phyloP scores from a whole-genome alignment of 2,329 filamentous ascomycete species.

The Capronia coronata region DNA sequence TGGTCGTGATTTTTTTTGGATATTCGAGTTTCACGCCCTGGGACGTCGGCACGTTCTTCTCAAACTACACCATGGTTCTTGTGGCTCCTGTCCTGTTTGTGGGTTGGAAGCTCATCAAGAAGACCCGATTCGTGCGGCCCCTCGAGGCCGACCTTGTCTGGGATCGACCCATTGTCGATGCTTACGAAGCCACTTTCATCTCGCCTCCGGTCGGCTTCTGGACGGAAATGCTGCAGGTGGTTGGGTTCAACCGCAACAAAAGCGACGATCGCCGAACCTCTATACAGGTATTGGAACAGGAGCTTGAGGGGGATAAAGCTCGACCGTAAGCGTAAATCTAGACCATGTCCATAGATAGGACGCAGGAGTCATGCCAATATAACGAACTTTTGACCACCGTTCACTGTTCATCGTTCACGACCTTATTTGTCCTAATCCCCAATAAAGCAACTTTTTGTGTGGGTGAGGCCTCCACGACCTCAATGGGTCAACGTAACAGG shows the following conservation, averaged over 20 bases:
- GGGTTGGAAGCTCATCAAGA: slow-evolving; percentile 31
- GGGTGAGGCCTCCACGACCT: no score
- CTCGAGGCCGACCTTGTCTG: slow-evolving; percentile 48
- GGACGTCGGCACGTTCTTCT: slow-evolving; percentile 60
- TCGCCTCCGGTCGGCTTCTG: slow-evolving; percentile 38
- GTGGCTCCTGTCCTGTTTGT: slow-evolving; percentile 17
- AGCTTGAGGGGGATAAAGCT: neutral
- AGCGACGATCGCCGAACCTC: slow-evolving; percentile 4
- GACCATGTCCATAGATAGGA: no score
- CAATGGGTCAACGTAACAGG: no score
- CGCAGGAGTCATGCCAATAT: no score
- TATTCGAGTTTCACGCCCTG: slow-evolving; percentile 68
- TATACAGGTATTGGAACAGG: neutral
- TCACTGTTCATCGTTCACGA: no score
- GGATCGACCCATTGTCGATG: slow-evolving; percentile 55
- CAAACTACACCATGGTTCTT: slow-evolving; percentile 32
- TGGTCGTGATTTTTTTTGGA: slow-evolving; percentile 65
- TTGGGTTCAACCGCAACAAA: slow-evolving; percentile 18
- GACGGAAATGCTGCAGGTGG: slow-evolving; percentile 25
- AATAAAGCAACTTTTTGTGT: no score
- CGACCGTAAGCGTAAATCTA: no score
- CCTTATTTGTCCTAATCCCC: no score
- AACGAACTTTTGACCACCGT: no score
- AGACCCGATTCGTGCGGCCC: slow-evolving; percentile 8
- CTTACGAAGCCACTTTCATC: slow-evolving; percentile 50